Conservation (phyloP, 2,329 filamentous ascomycete species). For the Fusarium devonianum region DNA sequence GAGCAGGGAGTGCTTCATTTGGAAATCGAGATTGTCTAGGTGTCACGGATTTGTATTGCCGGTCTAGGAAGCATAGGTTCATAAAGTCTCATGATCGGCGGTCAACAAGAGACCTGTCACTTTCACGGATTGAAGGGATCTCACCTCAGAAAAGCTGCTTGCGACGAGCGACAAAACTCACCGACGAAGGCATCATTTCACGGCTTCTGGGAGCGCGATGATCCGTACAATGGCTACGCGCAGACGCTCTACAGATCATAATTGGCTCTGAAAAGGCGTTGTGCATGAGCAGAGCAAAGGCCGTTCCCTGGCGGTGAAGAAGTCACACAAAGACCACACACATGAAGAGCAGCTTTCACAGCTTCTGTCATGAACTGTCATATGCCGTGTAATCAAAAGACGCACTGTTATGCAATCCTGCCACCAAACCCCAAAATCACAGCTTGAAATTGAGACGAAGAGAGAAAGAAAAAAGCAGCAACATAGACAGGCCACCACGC, state of each 20-base stretch:
- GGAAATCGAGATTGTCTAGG: background rate
- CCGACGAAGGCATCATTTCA: background rate
- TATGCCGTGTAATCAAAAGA: no score
- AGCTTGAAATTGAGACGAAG: no score
- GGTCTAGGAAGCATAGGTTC: background rate
- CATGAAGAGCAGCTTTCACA: no score
- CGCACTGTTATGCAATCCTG: no score
- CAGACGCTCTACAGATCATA: background rate
- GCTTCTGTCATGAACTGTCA: no score
- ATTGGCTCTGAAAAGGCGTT: background rate
- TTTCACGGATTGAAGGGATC: background rate
- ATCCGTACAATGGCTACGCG: background rate
- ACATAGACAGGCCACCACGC: no score
- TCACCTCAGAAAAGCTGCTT: no score
- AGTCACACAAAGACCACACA: conserved; percentile 6
- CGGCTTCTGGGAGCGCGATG: no score
- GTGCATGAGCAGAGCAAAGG: background rate
- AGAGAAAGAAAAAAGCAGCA: no score
- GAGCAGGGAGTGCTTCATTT: no score
- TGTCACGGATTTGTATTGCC: background rate
- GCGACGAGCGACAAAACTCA: no score
- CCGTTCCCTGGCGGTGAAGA: background rate
- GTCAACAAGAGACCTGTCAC: conserved; percentile 7
- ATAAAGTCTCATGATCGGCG: conserved; percentile 5
- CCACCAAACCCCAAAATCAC: no score